Conservation (phyloP, 2,329 filamentous ascomycete species). For the Uncinocarpus reesii region DNA sequence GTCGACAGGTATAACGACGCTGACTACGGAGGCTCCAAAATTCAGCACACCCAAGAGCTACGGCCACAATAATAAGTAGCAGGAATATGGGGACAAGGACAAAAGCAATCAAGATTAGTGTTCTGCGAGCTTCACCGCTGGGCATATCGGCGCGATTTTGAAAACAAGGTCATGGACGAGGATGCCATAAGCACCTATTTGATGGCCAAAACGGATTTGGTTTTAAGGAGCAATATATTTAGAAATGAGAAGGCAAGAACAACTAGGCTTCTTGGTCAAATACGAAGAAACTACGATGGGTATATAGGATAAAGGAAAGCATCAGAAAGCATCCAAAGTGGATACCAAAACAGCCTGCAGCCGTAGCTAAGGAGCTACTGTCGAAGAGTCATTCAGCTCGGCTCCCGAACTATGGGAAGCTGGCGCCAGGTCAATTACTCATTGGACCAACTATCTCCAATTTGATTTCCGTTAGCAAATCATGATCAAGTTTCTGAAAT, state of each 20-base stretch:
- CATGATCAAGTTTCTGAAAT: slow-evolving; percentile 31
- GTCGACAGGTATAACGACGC: slow-evolving; percentile 22
- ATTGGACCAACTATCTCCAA: slow-evolving; percentile 27
- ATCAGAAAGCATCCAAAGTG: background rate
- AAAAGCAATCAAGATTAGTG: slow-evolving; percentile 34
- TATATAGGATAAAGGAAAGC: slow-evolving; percentile 5
- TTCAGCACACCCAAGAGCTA: slow-evolving; percentile 33
- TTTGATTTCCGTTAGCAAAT: slow-evolving; percentile 27
- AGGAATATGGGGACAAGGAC: slow-evolving; percentile 41
- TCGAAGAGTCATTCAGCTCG: background rate
- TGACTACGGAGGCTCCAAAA: slow-evolving; percentile 24
- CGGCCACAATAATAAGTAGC: slow-evolving; percentile 30
- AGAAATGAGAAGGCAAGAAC: slow-evolving; percentile 5
- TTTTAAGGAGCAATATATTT: background rate
- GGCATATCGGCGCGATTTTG: slow-evolving; percentile 5
- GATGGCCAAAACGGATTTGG: background rate
- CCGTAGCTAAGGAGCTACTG: background rate
- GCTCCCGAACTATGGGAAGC: background rate
- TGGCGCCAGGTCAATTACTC: slow-evolving; percentile 2
- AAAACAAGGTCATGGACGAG: background rate
- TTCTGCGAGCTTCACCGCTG: slow-evolving; percentile 16
- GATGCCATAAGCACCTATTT: background rate
- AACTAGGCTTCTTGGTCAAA: background rate
- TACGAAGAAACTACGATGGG: slow-evolving; percentile 11
- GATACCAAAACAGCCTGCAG: background rate